A percentile compares a stretch with the other conserved stretches of the same genome.
These are phyloP conservation scores for Mesembryanthemum crystallinum DNA, from an alignment of 148 eudicot species.

Conservation along the genomic window DNA sequence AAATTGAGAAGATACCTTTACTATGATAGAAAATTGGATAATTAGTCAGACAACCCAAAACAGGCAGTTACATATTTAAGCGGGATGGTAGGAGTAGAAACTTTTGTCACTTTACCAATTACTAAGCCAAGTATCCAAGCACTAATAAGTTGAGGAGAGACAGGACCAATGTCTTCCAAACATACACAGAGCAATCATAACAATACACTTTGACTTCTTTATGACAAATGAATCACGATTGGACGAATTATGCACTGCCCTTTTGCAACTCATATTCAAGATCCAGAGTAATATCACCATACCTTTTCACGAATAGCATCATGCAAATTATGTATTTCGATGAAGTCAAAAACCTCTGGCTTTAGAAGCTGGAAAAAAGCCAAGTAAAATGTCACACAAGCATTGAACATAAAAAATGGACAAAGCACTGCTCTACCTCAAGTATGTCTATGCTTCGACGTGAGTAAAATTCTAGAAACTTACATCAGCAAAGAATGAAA, in stretches of 20 bases:
- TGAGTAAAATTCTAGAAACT: slow-evolving; percentile 30
- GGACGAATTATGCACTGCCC: background rate
- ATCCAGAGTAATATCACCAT: slow-evolving; percentile 11
- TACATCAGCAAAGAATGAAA: slow-evolving; percentile 90
- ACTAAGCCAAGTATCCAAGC: background rate
- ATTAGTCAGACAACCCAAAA: background rate
- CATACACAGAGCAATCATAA: background rate
- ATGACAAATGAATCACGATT: background rate
- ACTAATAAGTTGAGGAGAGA: background rate
- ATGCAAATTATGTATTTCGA: slow-evolving; percentile 85
- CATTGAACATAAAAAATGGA: slow-evolving; percentile 4
- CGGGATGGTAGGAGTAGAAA: background rate
- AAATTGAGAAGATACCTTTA: background rate
- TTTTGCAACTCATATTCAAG: background rate
- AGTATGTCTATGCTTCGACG: slow-evolving; percentile 5
- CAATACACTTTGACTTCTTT: background rate
- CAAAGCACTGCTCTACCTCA: slow-evolving; percentile 9
- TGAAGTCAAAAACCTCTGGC: slow-evolving; percentile 87
- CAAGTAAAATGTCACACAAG: slow-evolving; percentile 10
- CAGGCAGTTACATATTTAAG: background rate
- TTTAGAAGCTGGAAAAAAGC: slow-evolving; percentile 67
- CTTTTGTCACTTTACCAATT: background rate
- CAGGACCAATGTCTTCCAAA: background rate
- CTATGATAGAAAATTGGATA: background rate
- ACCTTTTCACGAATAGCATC: slow-evolving; percentile 89